Percentiles rank a stretch among this genome's conserved stretches.
Evolutionary conservation across 2,329 filamentous ascomycete genomes (phyloP).

Genomic region (Plectosphaerella sp.): DNA sequence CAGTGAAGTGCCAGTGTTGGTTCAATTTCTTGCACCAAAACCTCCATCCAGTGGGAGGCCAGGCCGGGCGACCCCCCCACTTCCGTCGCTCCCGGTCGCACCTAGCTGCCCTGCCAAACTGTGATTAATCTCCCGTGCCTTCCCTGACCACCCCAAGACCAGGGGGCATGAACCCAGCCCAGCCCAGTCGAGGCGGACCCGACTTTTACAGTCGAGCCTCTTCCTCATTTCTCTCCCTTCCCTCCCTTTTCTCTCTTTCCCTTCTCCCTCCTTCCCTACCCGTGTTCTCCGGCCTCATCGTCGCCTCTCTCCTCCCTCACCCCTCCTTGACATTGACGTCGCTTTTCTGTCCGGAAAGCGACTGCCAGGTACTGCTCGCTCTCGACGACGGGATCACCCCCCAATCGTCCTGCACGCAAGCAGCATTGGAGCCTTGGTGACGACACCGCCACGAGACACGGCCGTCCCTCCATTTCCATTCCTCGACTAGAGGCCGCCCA

Average conservation of each 20-base stretch:
- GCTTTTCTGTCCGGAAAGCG: too few relatives aligned
- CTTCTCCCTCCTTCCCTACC: conserved; percentile 4
- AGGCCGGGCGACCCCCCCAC: not conserved
- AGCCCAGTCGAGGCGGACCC: not conserved
- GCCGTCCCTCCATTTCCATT: too few relatives aligned
- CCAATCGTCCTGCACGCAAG: too few relatives aligned
- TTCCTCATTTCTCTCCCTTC: not conserved
- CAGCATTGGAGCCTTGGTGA: too few relatives aligned
- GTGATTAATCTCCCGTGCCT: not conserved
- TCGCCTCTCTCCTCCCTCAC: not conserved
- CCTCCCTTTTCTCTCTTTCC: conserved; percentile 3
- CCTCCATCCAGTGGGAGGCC: not conserved
- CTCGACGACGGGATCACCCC: too few relatives aligned
- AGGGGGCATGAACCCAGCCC: not conserved
- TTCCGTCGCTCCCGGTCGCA: not conserved
- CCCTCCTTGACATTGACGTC: too few relatives aligned
- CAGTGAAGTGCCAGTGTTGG: not conserved
- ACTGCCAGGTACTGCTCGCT: too few relatives aligned
- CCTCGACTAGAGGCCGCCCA: too few relatives aligned
- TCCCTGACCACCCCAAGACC: not conserved
- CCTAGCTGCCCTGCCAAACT: too few relatives aligned
- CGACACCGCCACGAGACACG: too few relatives aligned
- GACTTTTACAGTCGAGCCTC: too few relatives aligned
- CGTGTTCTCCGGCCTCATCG: not conserved
- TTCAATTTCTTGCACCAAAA: not conserved